Conservation (phyloP, 164 flowering plant genomes). For the Santalum album region DNA sequence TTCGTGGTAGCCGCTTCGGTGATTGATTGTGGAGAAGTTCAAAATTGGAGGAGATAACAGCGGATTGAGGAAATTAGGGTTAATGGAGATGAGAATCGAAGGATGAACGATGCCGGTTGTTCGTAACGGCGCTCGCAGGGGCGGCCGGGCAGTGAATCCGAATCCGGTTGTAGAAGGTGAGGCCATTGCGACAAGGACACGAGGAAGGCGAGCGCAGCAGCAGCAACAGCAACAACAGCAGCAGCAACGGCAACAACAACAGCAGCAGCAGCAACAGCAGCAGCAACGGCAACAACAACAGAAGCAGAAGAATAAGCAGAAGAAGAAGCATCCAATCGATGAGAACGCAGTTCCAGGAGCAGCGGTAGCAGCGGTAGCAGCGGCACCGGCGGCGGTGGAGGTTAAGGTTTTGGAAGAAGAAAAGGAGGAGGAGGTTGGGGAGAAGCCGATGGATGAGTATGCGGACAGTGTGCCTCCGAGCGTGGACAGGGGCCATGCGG, state of each 20-base stretch:
- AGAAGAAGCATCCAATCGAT: slow-evolving; percentile 7
- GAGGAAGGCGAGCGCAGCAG: slow-evolving; percentile 19
- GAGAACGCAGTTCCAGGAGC: slow-evolving; percentile 8
- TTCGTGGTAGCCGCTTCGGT: neutral
- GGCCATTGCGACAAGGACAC: slow-evolving; percentile 38
- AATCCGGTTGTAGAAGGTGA: slow-evolving; percentile 19
- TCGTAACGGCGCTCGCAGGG: slow-evolving; percentile 44
- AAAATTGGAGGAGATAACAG: neutral
- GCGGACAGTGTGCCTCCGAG: slow-evolving; percentile 21
- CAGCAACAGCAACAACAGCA: neutral
- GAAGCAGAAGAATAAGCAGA: neutral
- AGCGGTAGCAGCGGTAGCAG: slow-evolving; percentile 7
- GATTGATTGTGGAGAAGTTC: neutral
- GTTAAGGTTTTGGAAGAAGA: neutral
- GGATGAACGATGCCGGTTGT: slow-evolving; percentile 53
- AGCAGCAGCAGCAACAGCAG: neutral
- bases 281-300: too few relatives aligned
- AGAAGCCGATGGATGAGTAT: slow-evolving; percentile 27
- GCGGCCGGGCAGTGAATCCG: slow-evolving; percentile 31
- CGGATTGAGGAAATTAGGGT: neutral
- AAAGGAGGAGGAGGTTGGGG: slow-evolving; percentile 18
- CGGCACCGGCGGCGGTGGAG: neutral
- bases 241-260: neutral
- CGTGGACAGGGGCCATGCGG: slow-evolving; percentile 22
- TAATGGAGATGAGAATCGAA: slow-evolving; percentile 19